Evolutionary conservation across 768 basidiomycete species (phyloP).

Genomic region (Mycena pura): DNA sequence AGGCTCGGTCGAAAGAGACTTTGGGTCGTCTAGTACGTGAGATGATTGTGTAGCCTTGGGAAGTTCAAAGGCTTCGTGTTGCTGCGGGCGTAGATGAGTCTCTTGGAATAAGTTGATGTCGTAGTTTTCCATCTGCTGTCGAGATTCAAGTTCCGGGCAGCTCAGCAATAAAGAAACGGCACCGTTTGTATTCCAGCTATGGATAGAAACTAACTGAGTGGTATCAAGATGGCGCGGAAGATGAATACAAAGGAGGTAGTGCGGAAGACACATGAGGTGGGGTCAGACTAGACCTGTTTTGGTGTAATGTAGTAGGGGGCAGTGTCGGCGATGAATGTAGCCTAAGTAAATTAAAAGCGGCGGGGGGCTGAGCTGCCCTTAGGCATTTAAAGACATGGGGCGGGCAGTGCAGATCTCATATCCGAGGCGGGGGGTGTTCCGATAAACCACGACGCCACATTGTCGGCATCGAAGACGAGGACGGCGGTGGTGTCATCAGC

Average conservation of each 20-base stretch:
- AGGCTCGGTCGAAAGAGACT: no score
- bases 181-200: no score
- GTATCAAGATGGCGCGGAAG: no score
- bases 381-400: neutral
- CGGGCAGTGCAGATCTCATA: neutral
- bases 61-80: neutral
- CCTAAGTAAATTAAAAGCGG: neutral
- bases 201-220: no score
- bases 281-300: neutral
- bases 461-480: neutral
- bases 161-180: no score
- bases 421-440: neutral
- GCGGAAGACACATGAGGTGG: no score
- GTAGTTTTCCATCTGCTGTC: no score
- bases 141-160: no score
- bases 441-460: neutral
- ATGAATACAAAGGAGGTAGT: no score
- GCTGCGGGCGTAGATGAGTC: no score
- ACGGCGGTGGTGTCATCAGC: neutral
- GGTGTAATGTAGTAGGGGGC: neutral
- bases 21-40: neutral
- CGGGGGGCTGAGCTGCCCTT: conserved; percentile 10
- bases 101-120: no score
- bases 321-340: neutral
- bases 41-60: neutral